phyloP scores from a whole-genome alignment of 2,329 filamentous ascomycete species.

The Macrophomina tecta region DNA sequence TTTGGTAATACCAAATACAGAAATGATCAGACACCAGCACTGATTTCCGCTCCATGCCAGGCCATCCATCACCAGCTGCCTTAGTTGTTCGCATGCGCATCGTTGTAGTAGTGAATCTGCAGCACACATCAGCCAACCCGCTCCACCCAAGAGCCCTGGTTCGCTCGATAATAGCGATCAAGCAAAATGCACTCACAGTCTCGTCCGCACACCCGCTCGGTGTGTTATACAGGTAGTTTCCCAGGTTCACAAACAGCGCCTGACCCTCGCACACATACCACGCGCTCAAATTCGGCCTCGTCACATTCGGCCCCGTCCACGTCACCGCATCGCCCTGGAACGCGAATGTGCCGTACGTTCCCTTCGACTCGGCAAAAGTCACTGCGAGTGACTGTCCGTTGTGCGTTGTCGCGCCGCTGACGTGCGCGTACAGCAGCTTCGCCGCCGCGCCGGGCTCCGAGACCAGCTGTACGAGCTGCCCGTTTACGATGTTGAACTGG shows the following conservation, averaged over 20 bases:
- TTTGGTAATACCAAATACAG: neutral
- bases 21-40: neutral
- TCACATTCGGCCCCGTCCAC: slow-evolving; percentile 58
- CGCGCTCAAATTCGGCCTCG: slow-evolving; percentile 61
- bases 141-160: neutral
- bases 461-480: slow-evolving; percentile 63
- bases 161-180: neutral
- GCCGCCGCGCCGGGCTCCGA: slow-evolving; percentile 51
- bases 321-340: slow-evolving; percentile 65
- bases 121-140: neutral
- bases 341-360: slow-evolving; percentile 62
- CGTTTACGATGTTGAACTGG: slow-evolving; percentile 62
- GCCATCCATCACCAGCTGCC: neutral
- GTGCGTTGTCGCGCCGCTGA: slow-evolving; percentile 37
- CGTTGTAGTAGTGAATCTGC: slow-evolving; percentile 47
- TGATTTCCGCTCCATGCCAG: neutral
- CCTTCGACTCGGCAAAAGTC: slow-evolving; percentile 58
- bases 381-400: slow-evolving; percentile 52
- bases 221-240: slow-evolving; percentile 64
- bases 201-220: slow-evolving; percentile 64
- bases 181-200: slow-evolving; percentile 42
- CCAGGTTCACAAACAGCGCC: slow-evolving; percentile 63
- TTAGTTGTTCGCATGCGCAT: slow-evolving; percentile 40
- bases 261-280: slow-evolving; percentile 65
- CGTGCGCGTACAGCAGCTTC: slow-evolving; percentile 44